Conservation (phyloP, 495 filamentous ascomycete species). For the Clohesyomyces aquaticus region DNA sequence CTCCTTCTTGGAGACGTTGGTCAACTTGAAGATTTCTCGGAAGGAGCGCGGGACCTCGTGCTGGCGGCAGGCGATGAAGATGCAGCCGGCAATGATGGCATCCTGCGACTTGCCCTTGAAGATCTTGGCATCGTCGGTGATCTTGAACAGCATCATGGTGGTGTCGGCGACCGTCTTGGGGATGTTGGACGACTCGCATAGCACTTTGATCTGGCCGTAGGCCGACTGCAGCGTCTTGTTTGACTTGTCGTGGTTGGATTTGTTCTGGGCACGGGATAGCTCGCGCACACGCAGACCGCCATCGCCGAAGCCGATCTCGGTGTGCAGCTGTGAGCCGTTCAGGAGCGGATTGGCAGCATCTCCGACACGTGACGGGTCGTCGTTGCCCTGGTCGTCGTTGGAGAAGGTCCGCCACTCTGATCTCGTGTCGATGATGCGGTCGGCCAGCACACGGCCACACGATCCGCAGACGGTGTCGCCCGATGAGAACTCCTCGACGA, state of each 20-base stretch:
- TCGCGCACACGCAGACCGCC: slow-evolving; percentile 71
- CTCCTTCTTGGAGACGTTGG: slow-evolving; percentile 94
- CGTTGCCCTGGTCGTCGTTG: slow-evolving; percentile 91
- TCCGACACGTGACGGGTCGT: slow-evolving; percentile 97
- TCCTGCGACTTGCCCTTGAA: slow-evolving; percentile 96
- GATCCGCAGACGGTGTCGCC: slow-evolving; percentile 92
- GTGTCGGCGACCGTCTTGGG: slow-evolving; percentile 78
- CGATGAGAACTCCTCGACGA: slow-evolving; percentile 87
- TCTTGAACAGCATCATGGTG: slow-evolving; percentile 92
- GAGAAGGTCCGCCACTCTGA: slow-evolving; percentile 99
- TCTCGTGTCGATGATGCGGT: slow-evolving; percentile 89
- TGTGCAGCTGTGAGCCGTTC: slow-evolving; percentile 91
- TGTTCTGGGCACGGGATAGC: slow-evolving; percentile 84
- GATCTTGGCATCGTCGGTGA: slow-evolving; percentile 84
- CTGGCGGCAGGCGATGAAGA: slow-evolving; percentile 96
- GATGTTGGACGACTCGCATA: slow-evolving; percentile 84
- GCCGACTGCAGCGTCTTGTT: slow-evolving; percentile 77
- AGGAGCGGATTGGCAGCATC: slow-evolving; percentile 84
- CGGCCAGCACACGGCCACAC: slow-evolving; percentile 88
- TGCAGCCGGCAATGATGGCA: slow-evolving; percentile 90
- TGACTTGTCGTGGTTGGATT: slow-evolving; percentile 80
- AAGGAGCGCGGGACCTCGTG: slow-evolving; percentile 85
- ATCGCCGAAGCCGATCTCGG: slow-evolving; percentile 77
- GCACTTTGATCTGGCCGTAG: slow-evolving; percentile 85
- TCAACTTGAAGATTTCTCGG: slow-evolving; percentile 86